Base-by-base conservation (phyloP, 371 early-diverging fungal species). In the Umbelopsis sp. region DNA sequence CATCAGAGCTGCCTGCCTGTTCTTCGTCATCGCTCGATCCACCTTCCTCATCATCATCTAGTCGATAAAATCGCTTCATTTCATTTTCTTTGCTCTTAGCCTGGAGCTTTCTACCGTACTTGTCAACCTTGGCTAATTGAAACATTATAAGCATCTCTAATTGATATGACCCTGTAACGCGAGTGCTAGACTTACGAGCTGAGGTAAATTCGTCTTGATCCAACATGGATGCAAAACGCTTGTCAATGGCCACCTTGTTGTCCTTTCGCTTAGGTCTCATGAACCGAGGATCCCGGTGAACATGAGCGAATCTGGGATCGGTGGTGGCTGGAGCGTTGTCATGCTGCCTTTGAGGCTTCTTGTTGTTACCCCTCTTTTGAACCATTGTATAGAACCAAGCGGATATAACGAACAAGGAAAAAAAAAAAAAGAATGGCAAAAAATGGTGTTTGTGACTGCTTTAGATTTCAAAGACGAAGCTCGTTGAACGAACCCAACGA, bases 231-330 rank as follows among this genome's bases (percentile, higher is more conserved):
- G 87, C 78, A 80, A 97, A 97, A 65, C 98, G 93, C 63, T 87
- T 81, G 84, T 98, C 99, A 44, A 98, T 86, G n/a, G 86, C 86
- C 65, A 98, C 89, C 78, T 97, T 97, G 69, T 82, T 76, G 63
- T 91, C 90, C 73, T 87, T 87, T 81, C 92, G 93, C 71, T 90
- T 90, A 29, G 96, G 91, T 70, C 91, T 79, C 68, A 80, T 69
- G 77, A 98, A 98, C 12, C 97, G 90, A 66, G 97, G 96, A 81
- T 98, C 97, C 51, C 87, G 76, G 71, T 93, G 93, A 16, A 95
- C 89, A 71, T 88, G 89, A 0, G 87, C 70, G 74, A 98, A 98
- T 63, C 98, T 91, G 46, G 92, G 73, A 80, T 97, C 97, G 18
- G 76, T 75, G 6, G 87, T 89, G 20, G 87, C 80, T 65, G 85